Evolutionary conservation across 345 rosid species (phyloP).

Genomic region (Laguncularia racemosa): DNA sequence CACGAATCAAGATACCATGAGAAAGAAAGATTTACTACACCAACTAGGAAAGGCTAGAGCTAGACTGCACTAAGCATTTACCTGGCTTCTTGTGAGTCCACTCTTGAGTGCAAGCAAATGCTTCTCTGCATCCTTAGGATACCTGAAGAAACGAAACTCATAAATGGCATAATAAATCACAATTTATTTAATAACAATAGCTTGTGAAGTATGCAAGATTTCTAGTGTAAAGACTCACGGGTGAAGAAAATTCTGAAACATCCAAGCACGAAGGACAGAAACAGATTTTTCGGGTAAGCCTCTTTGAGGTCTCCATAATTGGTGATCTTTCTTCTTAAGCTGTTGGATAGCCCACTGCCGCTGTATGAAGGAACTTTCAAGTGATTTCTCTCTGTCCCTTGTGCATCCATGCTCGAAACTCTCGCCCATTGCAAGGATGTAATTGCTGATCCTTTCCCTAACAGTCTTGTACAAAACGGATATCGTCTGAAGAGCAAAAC

Average conservation of each 20-base stretch:
- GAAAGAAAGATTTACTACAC: neutral
- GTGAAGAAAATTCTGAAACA: slow-evolving; percentile 98
- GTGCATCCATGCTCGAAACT: slow-evolving; percentile 13
- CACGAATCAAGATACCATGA: neutral
- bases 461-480: slow-evolving; percentile 64
- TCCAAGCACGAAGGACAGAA: slow-evolving; percentile 83
- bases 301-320: slow-evolving; percentile 88
- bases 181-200: neutral
- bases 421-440: slow-evolving; percentile 66
- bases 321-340: slow-evolving; percentile 68
- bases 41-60: too few species aligned
- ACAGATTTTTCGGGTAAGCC: slow-evolving; percentile 93
- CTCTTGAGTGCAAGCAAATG: slow-evolving; percentile 86
- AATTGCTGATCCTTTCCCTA: slow-evolving; percentile 79
- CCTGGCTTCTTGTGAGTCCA: slow-evolving; percentile 97
- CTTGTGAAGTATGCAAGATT: neutral
- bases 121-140: slow-evolving; percentile 96
- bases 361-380: slow-evolving; percentile 42
- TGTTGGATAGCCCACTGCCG: slow-evolving; percentile 79
- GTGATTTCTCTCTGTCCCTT: slow-evolving; percentile 34
- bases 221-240: slow-evolving; percentile 46
- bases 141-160: slow-evolving; percentile 28
- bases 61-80: slow-evolving; percentile 18
- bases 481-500: slow-evolving; percentile 71
- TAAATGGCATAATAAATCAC: neutral